These are phyloP conservation scores for Vitis cinerea DNA, from an alignment of 164 flowering plant species.

Conservation along the genomic window DNA sequence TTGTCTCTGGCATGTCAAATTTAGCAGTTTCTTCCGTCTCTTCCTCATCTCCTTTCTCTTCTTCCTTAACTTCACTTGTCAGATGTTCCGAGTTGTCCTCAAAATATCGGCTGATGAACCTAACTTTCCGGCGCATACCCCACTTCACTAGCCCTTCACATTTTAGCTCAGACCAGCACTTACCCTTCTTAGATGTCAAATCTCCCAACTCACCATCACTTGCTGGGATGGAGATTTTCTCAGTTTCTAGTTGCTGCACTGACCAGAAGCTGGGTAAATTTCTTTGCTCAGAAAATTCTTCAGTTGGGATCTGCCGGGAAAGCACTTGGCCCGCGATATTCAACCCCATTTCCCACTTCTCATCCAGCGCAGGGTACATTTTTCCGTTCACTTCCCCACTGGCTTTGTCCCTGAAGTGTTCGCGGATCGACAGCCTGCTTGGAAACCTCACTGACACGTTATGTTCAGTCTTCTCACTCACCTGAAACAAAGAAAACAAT, in stretches of 20 bases:
- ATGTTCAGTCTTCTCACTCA: constrained; percentile 41
- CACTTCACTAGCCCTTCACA: constrained; percentile 44
- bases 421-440: constrained; percentile 48
- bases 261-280: constrained; percentile 57
- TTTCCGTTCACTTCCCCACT: not conserved
- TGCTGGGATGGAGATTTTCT: not conserved
- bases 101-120: constrained; percentile 35
- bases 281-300: constrained; percentile 33
- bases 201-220: not conserved
- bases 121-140: constrained; percentile 53
- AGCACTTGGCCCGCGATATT: constrained; percentile 48
- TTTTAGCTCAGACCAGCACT: constrained; percentile 31
- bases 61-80: not conserved
- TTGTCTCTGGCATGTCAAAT: not conserved
- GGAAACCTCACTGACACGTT: constrained; percentile 58
- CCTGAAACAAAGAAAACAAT: constrained; percentile 33
- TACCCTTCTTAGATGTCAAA: constrained; percentile 21
- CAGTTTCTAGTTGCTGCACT: constrained; percentile 1
- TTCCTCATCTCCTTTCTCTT: constrained; percentile 13
- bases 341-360: constrained; percentile 51
- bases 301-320: constrained; percentile 32
- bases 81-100: constrained; percentile 9
- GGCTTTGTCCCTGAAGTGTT: constrained; percentile 31
- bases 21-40: not conserved
- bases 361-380: constrained; percentile 56